These are phyloP conservation scores for Cornus suecica DNA, from an alignment of 148 eudicot species.

Conservation along the genomic window DNA sequence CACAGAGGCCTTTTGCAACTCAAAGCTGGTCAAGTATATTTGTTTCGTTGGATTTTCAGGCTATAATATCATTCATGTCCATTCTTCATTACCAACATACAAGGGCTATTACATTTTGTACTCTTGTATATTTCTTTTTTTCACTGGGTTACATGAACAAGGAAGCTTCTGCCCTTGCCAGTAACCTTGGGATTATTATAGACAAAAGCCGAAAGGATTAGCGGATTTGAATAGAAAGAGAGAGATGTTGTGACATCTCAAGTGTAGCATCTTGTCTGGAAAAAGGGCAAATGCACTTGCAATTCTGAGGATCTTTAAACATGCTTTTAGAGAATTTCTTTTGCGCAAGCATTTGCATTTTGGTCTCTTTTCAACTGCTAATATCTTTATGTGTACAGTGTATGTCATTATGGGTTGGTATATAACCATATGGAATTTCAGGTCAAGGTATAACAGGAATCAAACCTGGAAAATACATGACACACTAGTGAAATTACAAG, in stretches of 20 bases:
- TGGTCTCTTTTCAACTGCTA: conserved; percentile 7
- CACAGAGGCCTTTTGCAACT: conserved; percentile 4
- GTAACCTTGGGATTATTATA: neutral
- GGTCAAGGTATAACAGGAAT: too few relatives aligned
- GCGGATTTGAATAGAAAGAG: neutral
- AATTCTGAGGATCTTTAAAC: neutral
- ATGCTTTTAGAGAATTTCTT: conserved; percentile 2
- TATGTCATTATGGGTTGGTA: too few relatives aligned
- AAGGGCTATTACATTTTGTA: conserved; percentile 2
- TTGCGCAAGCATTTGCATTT: conserved; percentile 2
- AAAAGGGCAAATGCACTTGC: neutral
- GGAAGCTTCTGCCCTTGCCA: neutral
- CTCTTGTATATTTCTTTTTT: neutral
- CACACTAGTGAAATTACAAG: too few relatives aligned
- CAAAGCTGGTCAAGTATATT: neutral
- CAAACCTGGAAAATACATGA: too few relatives aligned
- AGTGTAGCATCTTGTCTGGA: neutral
- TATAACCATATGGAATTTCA: too few relatives aligned
- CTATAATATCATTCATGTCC: conserved; percentile 1
- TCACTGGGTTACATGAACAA: neutral
- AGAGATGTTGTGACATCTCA: neutral
- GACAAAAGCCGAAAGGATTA: neutral
- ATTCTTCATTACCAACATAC: conserved; percentile 7
- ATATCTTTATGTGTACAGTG: neutral
- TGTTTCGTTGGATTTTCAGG: conserved; percentile 6